These are phyloP conservation scores for Arctium minus DNA, from an alignment of 129 eudicot species.

Conservation along the genomic window DNA sequence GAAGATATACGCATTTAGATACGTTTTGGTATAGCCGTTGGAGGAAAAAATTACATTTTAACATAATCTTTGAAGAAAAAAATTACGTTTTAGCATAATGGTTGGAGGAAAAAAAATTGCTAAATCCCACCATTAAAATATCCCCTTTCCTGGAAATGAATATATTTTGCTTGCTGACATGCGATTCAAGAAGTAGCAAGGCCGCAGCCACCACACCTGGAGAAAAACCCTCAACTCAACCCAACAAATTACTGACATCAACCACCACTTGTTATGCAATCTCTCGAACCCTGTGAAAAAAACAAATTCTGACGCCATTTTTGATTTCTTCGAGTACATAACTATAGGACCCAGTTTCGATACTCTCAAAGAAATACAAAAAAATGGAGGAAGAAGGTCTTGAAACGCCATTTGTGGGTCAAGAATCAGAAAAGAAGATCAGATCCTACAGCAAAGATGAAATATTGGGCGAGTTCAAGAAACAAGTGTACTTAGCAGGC, in stretches of 20 bases:
- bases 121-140: not conserved
- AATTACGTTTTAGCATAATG: too few relatives aligned
- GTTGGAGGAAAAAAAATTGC: too few relatives aligned
- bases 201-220: not conserved
- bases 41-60: too few relatives aligned
- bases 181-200: not conserved
- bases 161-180: not conserved
- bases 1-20: too few relatives aligned
- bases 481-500: constrained; percentile 64
- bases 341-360: not conserved
- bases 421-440: constrained; percentile 7
- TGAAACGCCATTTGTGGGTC: constrained; percentile 32
- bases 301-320: not conserved
- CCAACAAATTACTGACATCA: not conserved
- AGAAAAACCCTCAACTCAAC: not conserved
- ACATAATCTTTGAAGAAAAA: too few relatives aligned
- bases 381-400: constrained; percentile 23
- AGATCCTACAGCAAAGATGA: constrained; percentile 34
- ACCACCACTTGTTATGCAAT: constrained; percentile 16
- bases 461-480: constrained; percentile 56
- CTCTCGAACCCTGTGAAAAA: not conserved
- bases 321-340: not conserved
- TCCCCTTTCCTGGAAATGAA: constrained; percentile 6
- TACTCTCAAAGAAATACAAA: constrained; percentile 3
- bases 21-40: too few relatives aligned